Evolutionary conservation across 108 stramenopile species (phyloP).

Genomic region (Bacterosira constricta): DNA sequence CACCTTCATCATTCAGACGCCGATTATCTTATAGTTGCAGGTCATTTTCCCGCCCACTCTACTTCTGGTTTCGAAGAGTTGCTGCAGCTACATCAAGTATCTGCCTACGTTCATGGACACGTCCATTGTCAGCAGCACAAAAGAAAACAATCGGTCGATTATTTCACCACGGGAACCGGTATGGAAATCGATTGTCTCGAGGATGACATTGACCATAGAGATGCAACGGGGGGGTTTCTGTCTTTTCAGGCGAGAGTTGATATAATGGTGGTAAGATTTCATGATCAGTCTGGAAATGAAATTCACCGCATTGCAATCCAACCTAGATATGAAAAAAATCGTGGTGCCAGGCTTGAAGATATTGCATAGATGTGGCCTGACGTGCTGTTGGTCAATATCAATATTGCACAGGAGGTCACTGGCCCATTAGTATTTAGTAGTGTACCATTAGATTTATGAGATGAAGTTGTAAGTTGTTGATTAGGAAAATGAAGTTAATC

Average conservation of each 20-base stretch:
- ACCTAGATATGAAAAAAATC: slow-evolving; percentile 1
- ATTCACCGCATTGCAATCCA: not conserved
- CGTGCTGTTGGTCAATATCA: too few species aligned
- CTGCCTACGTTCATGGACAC: slow-evolving; percentile 39
- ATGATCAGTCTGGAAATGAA: slow-evolving; percentile 2
- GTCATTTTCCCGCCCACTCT: slow-evolving; percentile 40
- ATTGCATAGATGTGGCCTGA: not conserved
- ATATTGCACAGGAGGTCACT: too few species aligned
- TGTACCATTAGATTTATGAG: too few species aligned
- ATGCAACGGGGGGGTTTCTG: not conserved
- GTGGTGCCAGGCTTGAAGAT: not conserved
- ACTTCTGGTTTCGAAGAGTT: slow-evolving; percentile 12
- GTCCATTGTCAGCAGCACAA: slow-evolving; percentile 36
- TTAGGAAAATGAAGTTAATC: too few species aligned
- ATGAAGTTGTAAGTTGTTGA: too few species aligned
- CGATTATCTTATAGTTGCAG: slow-evolving; percentile 39
- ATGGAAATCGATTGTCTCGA: slow-evolving; percentile 22
- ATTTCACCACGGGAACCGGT: slow-evolving; percentile 27
- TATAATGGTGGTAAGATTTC: slow-evolving; percentile 11
- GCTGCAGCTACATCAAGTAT: slow-evolving; percentile 21
- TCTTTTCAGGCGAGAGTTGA: not conserved
- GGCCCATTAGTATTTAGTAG: too few species aligned
- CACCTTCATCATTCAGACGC: slow-evolving; percentile 14
- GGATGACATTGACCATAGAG: not conserved
- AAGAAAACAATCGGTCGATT: slow-evolving; percentile 10